Percentiles rank a stretch among this genome's conserved stretches.
These are phyloP conservation scores for Tetrahymena borealis DNA, from an alignment of 73 alveolate genomes.

Conservation along the genomic window DNA sequence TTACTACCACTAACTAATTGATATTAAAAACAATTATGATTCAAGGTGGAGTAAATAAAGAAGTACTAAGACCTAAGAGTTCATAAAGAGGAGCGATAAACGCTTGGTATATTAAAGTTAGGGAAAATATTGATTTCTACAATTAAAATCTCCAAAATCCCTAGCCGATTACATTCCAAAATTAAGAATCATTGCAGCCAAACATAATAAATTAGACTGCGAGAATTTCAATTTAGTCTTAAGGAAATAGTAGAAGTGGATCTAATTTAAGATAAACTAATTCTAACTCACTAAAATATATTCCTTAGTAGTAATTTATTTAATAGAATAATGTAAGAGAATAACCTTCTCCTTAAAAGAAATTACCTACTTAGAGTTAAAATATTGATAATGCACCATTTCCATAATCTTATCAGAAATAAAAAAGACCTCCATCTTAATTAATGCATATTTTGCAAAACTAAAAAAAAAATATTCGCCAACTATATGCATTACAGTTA, in stretches of 20 bases:
- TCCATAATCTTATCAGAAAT: background rate
- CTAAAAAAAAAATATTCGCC: background rate
- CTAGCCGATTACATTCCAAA: background rate
- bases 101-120: background rate
- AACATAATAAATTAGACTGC: background rate
- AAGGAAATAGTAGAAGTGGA: background rate
- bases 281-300: background rate
- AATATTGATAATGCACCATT: background rate
- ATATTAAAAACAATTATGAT: background rate
- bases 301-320: background rate
- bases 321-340: background rate
- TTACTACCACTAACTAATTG: too few species aligned
- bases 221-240: background rate
- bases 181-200: background rate
- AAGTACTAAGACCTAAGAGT: background rate
- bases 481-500: background rate
- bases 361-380: background rate
- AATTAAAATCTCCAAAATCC: background rate
- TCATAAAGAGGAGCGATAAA: background rate
- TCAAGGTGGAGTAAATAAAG: background rate
- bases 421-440: background rate
- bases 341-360: background rate
- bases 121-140: background rate
- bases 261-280: background rate
- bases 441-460: background rate